Percentiles rank a stretch among this genome's conserved stretches.
phyloP scores from a whole-genome alignment of 1,139 yeast species.

The Pichia sorboxylosa region DNA sequence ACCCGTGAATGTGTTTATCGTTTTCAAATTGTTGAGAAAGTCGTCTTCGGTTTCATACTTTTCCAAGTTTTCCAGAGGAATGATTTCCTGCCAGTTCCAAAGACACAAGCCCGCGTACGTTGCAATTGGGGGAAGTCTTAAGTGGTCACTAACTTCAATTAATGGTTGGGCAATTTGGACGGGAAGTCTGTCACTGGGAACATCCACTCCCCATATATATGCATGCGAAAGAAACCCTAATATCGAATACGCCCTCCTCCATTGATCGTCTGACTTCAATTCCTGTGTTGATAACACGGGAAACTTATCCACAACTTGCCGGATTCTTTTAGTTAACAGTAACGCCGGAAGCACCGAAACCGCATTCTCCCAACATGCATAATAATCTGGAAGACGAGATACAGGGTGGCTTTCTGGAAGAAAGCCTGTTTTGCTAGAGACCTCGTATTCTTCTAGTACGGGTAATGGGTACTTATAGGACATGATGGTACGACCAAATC shows the following conservation, averaged over 20 bases:
- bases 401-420: slow-evolving; percentile 63
- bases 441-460: slow-evolving; percentile 49
- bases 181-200: slow-evolving; percentile 60
- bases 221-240: slow-evolving; percentile 77
- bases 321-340: slow-evolving; percentile 50
- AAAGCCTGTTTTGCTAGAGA: slow-evolving; percentile 64
- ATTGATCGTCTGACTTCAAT: slow-evolving; percentile 36
- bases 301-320: slow-evolving; percentile 48
- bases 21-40: slow-evolving; percentile 55
- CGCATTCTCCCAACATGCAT: slow-evolving; percentile 68
- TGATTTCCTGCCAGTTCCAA: slow-evolving; percentile 70
- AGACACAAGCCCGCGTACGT: slow-evolving; percentile 81
- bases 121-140: slow-evolving; percentile 76
- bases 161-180: slow-evolving; percentile 60
- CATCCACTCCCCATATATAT: slow-evolving; percentile 68
- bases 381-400: slow-evolving; percentile 43
- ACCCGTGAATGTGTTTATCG: slow-evolving; percentile 81
- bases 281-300: slow-evolving; percentile 39
- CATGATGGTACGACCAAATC: too few relatives aligned
- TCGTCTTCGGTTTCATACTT: slow-evolving; percentile 27
- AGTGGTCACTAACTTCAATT: slow-evolving; percentile 40
- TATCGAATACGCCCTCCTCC: slow-evolving; percentile 70
- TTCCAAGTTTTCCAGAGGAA: slow-evolving; percentile 29
- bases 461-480: slow-evolving; percentile 28
- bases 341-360: slow-evolving; percentile 61